Base-by-base conservation (phyloP, 495 filamentous ascomycete species). In the Xanthoparmelia taractica region DNA sequence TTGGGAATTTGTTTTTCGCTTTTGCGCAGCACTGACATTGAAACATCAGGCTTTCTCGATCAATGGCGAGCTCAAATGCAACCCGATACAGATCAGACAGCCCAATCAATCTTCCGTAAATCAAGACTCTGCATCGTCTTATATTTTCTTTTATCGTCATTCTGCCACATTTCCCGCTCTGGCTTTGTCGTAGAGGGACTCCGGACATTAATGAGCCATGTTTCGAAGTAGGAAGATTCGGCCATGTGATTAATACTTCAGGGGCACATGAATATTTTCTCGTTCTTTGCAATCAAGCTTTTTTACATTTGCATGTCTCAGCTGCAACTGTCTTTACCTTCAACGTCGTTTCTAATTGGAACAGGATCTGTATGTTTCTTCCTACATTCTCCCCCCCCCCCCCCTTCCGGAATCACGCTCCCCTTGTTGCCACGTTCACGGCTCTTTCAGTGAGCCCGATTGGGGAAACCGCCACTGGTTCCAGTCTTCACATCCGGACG, bases 11-110 rank as follows among this genome's bases (percentile, higher is more conserved):
- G 8, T 10, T 33, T 13, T 54, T 25, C 6, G n/a, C n/a, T n/a
- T 33, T 25, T 20, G 29, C 17, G 50, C 50, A 54, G 50, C 50
- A 54, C 50, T 54, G 50, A 54, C 50, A n/a, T 29, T 54, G 15
- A 33, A 52, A 33, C 8, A 31, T 52, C 50, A 54, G 50, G 29
- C 0, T 33, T 54, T 34, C 50, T 54, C 50, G 29, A 31, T 12
- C 50, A 33, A 54, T n/a, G 50, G 33, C 50, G 50, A 54, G 50
- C 50, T 54, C 50, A 33, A 34, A 15, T 6, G 15, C 50, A 15
- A 4, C 20, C 33, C 50, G 15, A 54, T 52, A 52, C 29, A 3
- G 17, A 25, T 33, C 29, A 54, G 13, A 54, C 27, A 54, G 50
- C 6, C 29, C 6, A 0, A 33, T 54, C n/a, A 12, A 54, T 33